Conservation (phyloP, 176 grass and related monocot genomes). For the Melocanna baccifera region DNA sequence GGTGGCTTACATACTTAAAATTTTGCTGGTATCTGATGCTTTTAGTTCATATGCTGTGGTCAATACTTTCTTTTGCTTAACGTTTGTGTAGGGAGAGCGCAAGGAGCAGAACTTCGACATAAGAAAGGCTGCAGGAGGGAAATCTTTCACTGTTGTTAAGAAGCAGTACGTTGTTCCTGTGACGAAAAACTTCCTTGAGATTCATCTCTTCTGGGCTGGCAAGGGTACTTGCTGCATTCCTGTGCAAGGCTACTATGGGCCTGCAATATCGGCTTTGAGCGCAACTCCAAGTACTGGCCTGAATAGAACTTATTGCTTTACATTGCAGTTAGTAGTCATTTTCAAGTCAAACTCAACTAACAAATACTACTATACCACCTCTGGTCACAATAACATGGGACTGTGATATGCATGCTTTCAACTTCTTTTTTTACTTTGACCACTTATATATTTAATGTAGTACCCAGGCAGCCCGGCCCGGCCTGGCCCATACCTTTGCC, state of each 20-base stretch:
- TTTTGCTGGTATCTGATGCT: not conserved
- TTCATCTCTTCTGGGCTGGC: slow-evolving; percentile 98
- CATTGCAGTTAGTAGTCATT: not conserved
- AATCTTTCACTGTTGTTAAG: slow-evolving; percentile 52
- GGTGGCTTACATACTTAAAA: slow-evolving; percentile 35
- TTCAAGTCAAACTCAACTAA: not conserved
- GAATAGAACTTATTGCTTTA: not conserved
- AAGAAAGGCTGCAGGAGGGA: slow-evolving; percentile 71
- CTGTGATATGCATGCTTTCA: not conserved
- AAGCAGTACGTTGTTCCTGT: slow-evolving; percentile 56
- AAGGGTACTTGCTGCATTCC: slow-evolving; percentile 94
- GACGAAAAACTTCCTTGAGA: slow-evolving; percentile 74
- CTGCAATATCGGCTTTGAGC: slow-evolving; percentile 74
- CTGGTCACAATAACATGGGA: not conserved
- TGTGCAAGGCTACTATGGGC: slow-evolving; percentile 66
- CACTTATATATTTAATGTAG: not conserved
- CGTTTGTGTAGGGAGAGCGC: slow-evolving; percentile 47
- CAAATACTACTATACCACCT: not conserved
- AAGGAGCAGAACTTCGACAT: slow-evolving; percentile 81
- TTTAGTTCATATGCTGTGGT: not conserved
- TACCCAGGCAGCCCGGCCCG: too few relatives aligned
- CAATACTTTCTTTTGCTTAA: not conserved
- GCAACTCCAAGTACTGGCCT: slow-evolving; percentile 56
- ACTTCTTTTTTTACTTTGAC: not conserved
- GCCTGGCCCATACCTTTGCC: too few relatives aligned